phyloP scores from a whole-genome alignment of 768 basidiomycete species.

The Boletus rubropictus region DNA sequence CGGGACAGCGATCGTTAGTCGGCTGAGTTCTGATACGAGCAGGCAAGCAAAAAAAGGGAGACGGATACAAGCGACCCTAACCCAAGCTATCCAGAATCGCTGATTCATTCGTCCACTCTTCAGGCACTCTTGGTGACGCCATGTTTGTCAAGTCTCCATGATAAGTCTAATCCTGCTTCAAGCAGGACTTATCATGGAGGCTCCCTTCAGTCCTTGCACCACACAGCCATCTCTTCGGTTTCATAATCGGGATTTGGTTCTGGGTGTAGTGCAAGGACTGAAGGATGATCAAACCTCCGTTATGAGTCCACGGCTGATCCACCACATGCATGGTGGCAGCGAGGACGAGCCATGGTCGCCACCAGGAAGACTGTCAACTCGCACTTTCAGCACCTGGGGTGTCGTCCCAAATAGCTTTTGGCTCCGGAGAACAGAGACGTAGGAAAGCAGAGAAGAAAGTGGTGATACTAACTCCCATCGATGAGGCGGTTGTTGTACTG shows the following conservation, averaged over 20 bases:
- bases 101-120: conserved; percentile 23
- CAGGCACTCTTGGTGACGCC: conserved; percentile 21
- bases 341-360: conserved; percentile 29
- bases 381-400: conserved; percentile 25
- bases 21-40: conserved; percentile 32
- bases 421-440: conserved; percentile 21
- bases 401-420: conserved; percentile 23
- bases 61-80: conserved; percentile 36
- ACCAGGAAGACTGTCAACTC: conserved; percentile 27
- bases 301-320: conserved; percentile 22
- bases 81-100: conserved; percentile 23
- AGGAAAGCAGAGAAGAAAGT: conserved; percentile 36
- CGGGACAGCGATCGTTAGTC: conserved; percentile 32
- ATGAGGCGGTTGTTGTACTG: conserved; percentile 98
- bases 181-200: no score
- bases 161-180: conserved; percentile 30
- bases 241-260: no score
- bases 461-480: conserved; percentile 99
- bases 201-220: conserved; percentile 31
- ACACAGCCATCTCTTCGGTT: no score
- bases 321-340: conserved; percentile 21
- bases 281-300: conserved; percentile 29
- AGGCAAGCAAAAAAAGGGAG: conserved; percentile 38
- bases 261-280: no score
- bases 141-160: conserved; percentile 21